These are phyloP conservation scores for Camelina neglecta DNA, from an alignment of 345 rosid genomes.

Conservation along the genomic window DNA sequence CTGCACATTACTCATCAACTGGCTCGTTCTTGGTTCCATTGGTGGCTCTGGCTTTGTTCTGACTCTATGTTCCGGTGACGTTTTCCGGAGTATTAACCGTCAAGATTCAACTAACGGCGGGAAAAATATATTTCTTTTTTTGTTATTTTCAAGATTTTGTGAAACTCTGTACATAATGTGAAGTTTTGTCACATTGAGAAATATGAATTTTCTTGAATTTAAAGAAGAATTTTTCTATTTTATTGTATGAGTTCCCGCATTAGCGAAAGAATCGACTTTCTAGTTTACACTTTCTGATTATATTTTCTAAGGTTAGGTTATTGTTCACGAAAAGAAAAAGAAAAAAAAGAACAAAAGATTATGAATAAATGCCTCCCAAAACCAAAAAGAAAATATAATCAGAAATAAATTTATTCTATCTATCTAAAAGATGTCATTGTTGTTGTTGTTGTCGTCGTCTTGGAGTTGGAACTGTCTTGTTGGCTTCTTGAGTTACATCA, in stretches of 20 bases:
- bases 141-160: constrained; percentile 14
- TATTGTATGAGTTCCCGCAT: not conserved
- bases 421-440: constrained; percentile 31
- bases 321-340: not conserved
- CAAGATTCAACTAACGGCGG: constrained; percentile 7
- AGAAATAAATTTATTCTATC: constrained; percentile 29
- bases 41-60: constrained; percentile 31
- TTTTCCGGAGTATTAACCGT: constrained; percentile 9
- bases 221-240: constrained; percentile 22
- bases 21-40: constrained; percentile 35
- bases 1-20: constrained; percentile 5
- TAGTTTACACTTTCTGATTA: constrained; percentile 43
- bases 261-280: constrained; percentile 25
- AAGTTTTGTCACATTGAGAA: not conserved
- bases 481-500: constrained; percentile 37
- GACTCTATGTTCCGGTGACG: constrained; percentile 12
- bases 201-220: not conserved
- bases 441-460: constrained; percentile 8
- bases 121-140: not conserved
- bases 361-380: constrained; percentile 16
- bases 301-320: constrained; percentile 42
- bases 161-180: constrained; percentile 15
- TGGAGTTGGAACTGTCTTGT: constrained; percentile 27
- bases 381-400: constrained; percentile 3
- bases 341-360: constrained; percentile 25